Percentiles rank a stretch among this genome's conserved stretches.
Evolutionary conservation across 192 early-diverging fungal species (phyloP).

Genomic region (Rhizophagus prolifer): DNA sequence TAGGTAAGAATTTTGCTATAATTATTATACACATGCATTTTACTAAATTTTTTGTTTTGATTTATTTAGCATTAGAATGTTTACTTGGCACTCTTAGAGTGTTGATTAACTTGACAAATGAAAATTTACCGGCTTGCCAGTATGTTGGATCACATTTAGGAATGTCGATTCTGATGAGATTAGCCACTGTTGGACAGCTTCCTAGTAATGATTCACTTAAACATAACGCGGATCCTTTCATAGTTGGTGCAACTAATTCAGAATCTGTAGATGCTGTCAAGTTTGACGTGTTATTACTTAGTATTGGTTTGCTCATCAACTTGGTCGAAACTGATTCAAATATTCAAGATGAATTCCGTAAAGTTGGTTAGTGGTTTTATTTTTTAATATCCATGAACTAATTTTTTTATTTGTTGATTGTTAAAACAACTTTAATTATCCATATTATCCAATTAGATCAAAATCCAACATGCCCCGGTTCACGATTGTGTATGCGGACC

Average conservation of each 20-base stretch:
- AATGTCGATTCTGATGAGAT: slow-evolving; percentile 25
- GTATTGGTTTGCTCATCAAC: slow-evolving; percentile 29
- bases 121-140: slow-evolving; percentile 19
- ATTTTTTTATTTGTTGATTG: not conserved
- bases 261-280: slow-evolving; percentile 16
- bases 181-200: slow-evolving; percentile 26
- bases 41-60: not conserved
- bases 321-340: slow-evolving; percentile 25
- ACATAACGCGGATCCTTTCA: not conserved
- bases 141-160: slow-evolving; percentile 17
- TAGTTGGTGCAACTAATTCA: not conserved
- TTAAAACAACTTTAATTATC: not conserved
- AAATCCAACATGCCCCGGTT: slow-evolving; percentile 16
- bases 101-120: slow-evolving; percentile 29
- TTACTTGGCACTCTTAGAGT: slow-evolving; percentile 21
- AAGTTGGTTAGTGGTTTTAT: slow-evolving; percentile 16
- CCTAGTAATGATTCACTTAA: not conserved
- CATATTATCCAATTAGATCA: slow-evolving; percentile 11
- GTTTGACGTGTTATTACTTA: slow-evolving; percentile 27
- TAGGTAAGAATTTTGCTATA: not conserved
- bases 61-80: slow-evolving; percentile 26
- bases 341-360: slow-evolving; percentile 30
- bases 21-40: not conserved
- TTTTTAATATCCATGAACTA: not conserved
- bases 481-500: not conserved